These are phyloP conservation scores for Nannochloropsis salina DNA, from an alignment of 108 stramenopile species.

Conservation along the genomic window DNA sequence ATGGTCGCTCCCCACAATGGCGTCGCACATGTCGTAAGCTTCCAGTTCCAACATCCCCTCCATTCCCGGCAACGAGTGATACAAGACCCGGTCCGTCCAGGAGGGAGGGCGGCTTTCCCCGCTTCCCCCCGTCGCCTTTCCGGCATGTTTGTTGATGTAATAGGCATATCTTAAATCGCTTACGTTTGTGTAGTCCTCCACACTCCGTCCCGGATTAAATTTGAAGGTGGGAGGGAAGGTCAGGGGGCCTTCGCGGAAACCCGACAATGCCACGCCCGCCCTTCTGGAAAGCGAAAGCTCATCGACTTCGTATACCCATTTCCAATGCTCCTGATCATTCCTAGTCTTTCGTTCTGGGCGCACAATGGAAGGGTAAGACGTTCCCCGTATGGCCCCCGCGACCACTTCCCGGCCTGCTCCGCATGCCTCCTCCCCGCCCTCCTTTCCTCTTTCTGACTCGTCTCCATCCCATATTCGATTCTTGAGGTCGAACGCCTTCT, in stretches of 20 bases:
- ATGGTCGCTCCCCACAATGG: neutral
- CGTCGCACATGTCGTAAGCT: neutral
- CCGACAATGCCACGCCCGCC: neutral
- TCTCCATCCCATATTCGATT: neutral
- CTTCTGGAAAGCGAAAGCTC: neutral
- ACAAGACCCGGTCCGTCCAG: neutral
- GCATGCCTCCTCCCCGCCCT: neutral
- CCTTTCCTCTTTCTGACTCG: neutral
- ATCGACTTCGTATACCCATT: neutral
- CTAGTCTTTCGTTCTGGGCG: too few species aligned
- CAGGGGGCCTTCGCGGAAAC: neutral
- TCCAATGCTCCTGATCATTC: neutral
- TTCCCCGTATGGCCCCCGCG: neutral
- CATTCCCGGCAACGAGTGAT: neutral
- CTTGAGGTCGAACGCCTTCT: neutral
- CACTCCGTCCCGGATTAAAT: neutral
- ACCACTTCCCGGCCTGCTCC: neutral
- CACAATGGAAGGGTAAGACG: too few species aligned
- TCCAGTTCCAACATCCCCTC: neutral
- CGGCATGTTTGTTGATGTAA: neutral
- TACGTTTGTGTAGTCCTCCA: neutral
- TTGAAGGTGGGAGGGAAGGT: neutral
- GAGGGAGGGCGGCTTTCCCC: neutral
- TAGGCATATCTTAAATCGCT: neutral
- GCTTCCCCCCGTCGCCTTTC: neutral